Conservation (phyloP, 176 grass and related monocot genomes). For the Ananas comosus region DNA sequence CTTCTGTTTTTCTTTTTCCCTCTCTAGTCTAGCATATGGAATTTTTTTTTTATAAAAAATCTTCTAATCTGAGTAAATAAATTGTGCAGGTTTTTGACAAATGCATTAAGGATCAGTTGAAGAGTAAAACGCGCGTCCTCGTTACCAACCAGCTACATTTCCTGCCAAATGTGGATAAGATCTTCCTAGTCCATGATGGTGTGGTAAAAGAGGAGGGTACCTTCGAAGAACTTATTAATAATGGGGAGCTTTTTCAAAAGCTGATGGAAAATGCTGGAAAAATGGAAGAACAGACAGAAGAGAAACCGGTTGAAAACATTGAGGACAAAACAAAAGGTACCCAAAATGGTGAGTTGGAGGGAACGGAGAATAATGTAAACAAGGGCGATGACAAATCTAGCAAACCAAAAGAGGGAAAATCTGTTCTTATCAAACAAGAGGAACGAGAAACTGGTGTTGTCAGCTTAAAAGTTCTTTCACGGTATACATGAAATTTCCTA, state of each 20-base stretch:
- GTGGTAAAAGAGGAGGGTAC: constrained; percentile 89
- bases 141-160: constrained; percentile 99
- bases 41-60: background rate
- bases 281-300: constrained; percentile 95
- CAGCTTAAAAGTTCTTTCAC: constrained; percentile 76
- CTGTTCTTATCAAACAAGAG: constrained; percentile 94
- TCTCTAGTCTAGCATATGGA: background rate
- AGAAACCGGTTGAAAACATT: constrained; percentile 54
- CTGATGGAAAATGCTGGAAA: constrained; percentile 99
- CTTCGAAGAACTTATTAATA: constrained; percentile 89
- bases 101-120: constrained; percentile 92
- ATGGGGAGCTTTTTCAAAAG: constrained; percentile 73
- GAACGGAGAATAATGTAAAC: constrained; percentile 25
- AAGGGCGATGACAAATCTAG: constrained; percentile 40
- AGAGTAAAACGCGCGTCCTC: constrained; percentile 81
- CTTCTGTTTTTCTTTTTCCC: background rate
- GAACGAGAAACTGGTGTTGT: constrained; percentile 98
- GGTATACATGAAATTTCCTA: constrained; percentile 22
- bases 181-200: constrained; percentile 89
- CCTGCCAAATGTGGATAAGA: constrained; percentile 87
- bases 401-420: constrained; percentile 74
- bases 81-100: constrained; percentile 85
- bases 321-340: constrained; percentile 31
- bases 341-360: constrained; percentile 38
- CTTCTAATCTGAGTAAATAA: background rate